Conservation (phyloP, 1,284 basidiomycete genomes). For the Ustilago loliicola region DNA sequence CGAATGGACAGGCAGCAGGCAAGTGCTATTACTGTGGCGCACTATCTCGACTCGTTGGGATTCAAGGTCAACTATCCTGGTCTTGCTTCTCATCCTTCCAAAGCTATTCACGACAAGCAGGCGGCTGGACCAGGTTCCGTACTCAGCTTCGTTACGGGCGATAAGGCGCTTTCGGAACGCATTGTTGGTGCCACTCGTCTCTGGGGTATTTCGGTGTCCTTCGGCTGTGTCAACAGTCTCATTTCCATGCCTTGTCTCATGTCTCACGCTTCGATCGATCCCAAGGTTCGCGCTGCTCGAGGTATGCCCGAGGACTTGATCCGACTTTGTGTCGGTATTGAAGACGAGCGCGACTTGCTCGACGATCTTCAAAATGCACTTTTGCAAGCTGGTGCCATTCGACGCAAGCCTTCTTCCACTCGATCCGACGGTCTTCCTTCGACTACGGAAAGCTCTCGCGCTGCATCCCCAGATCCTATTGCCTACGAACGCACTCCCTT, state of each 20-base stretch:
- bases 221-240: constrained; percentile 96
- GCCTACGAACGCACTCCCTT: constrained; percentile 49
- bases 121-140: constrained; percentile 94
- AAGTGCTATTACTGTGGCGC: constrained; percentile 85
- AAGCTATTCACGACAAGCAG: constrained; percentile 81
- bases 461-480: constrained; percentile 43
- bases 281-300: constrained; percentile 89
- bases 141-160: constrained; percentile 92
- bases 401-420: constrained; percentile 31
- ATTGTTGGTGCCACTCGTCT: constrained; percentile 92
- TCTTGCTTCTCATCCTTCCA: constrained; percentile 83
- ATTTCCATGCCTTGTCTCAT: constrained; percentile 99
- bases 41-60: constrained; percentile 86
- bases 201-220: constrained; percentile 98
- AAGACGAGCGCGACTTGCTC: constrained; percentile 90
- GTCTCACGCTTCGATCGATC: constrained; percentile 98
- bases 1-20: constrained; percentile 95
- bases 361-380: constrained; percentile 95
- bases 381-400: constrained; percentile 88
- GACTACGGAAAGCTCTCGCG: constrained; percentile 39
- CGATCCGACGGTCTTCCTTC: constrained; percentile 1
- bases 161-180: constrained; percentile 88
- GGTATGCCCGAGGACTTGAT: constrained; percentile 98
- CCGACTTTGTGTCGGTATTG: constrained; percentile 97
- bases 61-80: constrained; percentile 97